Percentiles rank a stretch among this genome's conserved stretches.
Conservation (phyloP, 345 rosid genomes). For the Citrus mangshanensis region DNA sequence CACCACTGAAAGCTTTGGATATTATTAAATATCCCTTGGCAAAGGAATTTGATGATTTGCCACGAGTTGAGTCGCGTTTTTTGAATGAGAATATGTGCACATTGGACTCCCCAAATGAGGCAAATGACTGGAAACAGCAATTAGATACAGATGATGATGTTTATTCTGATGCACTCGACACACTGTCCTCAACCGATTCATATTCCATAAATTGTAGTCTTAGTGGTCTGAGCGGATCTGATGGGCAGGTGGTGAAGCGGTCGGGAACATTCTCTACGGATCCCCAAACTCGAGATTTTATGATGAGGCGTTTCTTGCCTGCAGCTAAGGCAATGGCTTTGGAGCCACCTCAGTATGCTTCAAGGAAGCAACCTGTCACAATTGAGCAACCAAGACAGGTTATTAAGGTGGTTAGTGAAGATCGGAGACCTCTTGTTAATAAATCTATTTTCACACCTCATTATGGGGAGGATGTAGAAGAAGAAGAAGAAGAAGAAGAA, state of each 20-base stretch:
- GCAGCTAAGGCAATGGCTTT: slow-evolving; percentile 96
- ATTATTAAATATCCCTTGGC: slow-evolving; percentile 25
- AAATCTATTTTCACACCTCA: slow-evolving; percentile 27
- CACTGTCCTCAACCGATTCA: slow-evolving; percentile 51
- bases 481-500: slow-evolving; percentile 37
- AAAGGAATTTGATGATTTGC: slow-evolving; percentile 22
- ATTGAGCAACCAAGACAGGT: slow-evolving; percentile 50
- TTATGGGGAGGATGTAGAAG: slow-evolving; percentile 32
- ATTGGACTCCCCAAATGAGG: slow-evolving; percentile 25
- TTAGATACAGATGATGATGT: slow-evolving; percentile 39
- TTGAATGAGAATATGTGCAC: slow-evolving; percentile 8
- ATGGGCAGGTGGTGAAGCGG: slow-evolving; percentile 35
- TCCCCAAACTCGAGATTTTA: slow-evolving; percentile 64
- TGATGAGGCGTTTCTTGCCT: slow-evolving; percentile 91
- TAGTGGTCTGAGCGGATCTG: slow-evolving; percentile 58
- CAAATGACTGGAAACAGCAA: slow-evolving; percentile 18
- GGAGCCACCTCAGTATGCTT: slow-evolving; percentile 60
- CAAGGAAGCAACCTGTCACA: slow-evolving; percentile 47
- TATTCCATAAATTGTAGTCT: slow-evolving; percentile 53
- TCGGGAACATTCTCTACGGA: slow-evolving; percentile 50
- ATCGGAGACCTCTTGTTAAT: slow-evolving; percentile 27
- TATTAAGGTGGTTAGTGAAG: slow-evolving; percentile 30
- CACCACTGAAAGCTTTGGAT: slow-evolving; percentile 34
- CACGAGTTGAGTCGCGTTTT: slow-evolving; percentile 4
- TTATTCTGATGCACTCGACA: slow-evolving; percentile 75